Base-by-base conservation (phyloP, 805 yeast genomes). In the Lachancea meyersii region DNA sequence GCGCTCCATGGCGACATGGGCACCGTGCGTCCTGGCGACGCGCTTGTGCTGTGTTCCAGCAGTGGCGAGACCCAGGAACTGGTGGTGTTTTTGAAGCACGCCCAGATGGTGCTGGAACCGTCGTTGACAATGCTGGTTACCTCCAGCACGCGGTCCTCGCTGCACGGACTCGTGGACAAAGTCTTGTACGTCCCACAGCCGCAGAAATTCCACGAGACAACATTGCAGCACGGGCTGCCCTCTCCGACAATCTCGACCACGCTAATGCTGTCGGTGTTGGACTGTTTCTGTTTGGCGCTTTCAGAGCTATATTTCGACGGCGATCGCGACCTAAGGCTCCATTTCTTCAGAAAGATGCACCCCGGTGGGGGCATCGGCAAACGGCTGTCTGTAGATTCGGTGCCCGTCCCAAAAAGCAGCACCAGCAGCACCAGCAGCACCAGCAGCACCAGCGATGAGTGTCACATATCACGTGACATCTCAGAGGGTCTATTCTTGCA, bases 1-100 rank as follows among this genome's bases (percentile, higher is more conserved):
- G 96, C 96, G 0, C 66, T 88, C 16, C 96, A 87, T 59, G 96
- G 96, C 5, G 96, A 87, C 60, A 70, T 87, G 52, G 96, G 96
- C 2, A 63, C 80, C 30, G 64, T 88, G 39, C 76, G 73, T 20
- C 72, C 71, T 14, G 65, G 71, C 19, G 72, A 72, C 45, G 86
- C 82, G 49, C 66, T 76, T 24, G 47, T 87, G 40, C 60, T 88
- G 2, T 66, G 86, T 53, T 76, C 87, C 28, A 78, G 89, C 0
- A 83, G 91, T 23, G 96, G 96, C 1, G 80, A 79, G 52, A 82
- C 95, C 1, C 85, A 88, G 0, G 96, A 87, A 57, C 70, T 88
- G 28, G 44, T 78, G 11, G 55, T 69, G 48, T 51, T 65, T 21
- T 22, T 65, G 23, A 40, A 43, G 16, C 45, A 46, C 20, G 35